These are phyloP conservation scores for Tylopilus balloui DNA, from an alignment of 768 basidiomycete genomes.

Conservation along the genomic window DNA sequence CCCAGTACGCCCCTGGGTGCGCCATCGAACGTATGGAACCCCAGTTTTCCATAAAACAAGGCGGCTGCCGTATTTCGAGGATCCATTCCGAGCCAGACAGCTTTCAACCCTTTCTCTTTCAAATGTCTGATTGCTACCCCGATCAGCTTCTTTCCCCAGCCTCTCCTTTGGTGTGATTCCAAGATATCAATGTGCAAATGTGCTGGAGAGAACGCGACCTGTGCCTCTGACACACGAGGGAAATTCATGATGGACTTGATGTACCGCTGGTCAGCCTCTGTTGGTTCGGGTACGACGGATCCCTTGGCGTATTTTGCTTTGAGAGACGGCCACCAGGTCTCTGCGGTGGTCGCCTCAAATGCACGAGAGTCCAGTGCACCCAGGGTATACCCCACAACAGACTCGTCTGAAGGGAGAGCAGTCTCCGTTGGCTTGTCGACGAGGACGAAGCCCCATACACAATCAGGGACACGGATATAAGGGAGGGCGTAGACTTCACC, in stretches of 20 bases:
- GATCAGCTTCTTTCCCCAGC: constrained; percentile 68
- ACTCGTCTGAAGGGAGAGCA: constrained; percentile 28
- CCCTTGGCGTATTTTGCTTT: constrained; percentile 48
- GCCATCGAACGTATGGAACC: constrained; percentile 55
- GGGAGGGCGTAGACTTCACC: constrained; percentile 74
- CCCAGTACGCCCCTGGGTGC: constrained; percentile 50
- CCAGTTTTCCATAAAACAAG: constrained; percentile 58
- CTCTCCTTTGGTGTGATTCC: constrained; percentile 58
- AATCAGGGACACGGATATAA: constrained; percentile 59
- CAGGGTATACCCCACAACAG: constrained; percentile 67
- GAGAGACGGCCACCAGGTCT: constrained; percentile 64
- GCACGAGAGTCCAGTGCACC: constrained; percentile 63
- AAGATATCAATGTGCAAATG: constrained; percentile 76
- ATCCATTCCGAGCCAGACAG: constrained; percentile 69
- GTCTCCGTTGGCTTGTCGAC: constrained; percentile 38
- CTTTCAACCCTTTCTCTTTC: constrained; percentile 40
- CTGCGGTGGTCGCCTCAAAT: constrained; percentile 52
- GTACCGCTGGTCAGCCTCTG: constrained; percentile 28
- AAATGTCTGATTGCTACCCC: constrained; percentile 50
- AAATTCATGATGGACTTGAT: constrained; percentile 34
- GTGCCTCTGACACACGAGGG: constrained; percentile 44
- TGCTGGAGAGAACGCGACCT: constrained; percentile 61
- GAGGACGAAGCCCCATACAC: constrained; percentile 71
- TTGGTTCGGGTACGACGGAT: constrained; percentile 13
- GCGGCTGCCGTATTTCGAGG: constrained; percentile 56